Percentiles rank a stretch among this genome's conserved stretches.
Conservation (phyloP, 108 stramenopile genomes). For the Nitzschia sp. region DNA sequence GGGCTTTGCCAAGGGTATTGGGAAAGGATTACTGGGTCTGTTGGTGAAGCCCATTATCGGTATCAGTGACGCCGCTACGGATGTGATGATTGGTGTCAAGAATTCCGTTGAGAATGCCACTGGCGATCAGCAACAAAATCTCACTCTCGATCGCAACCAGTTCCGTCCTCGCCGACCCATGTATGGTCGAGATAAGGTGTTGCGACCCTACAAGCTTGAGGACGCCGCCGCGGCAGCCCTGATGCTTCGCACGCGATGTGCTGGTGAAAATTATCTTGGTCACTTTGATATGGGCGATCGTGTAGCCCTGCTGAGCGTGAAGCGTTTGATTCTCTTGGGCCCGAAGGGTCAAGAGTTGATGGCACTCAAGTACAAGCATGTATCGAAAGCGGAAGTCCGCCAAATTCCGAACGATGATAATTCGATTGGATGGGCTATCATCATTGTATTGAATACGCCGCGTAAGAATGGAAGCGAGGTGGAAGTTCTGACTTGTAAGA, state of each 20-base stretch:
- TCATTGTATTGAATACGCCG: conserved; percentile 49
- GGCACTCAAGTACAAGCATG: conserved; percentile 53
- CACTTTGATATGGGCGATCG: conserved; percentile 66
- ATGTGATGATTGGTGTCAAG: conserved; percentile 88
- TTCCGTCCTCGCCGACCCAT: conserved; percentile 69
- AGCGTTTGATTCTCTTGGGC: conserved; percentile 54
- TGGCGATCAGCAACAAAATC: conserved; percentile 22
- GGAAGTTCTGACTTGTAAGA: conserved; percentile 52
- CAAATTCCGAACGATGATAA: conserved; percentile 31
- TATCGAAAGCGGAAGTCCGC: conserved; percentile 49
- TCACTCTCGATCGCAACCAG: conserved; percentile 30
- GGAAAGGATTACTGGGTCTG: conserved; percentile 84
- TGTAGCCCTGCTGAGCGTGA: conserved; percentile 66
- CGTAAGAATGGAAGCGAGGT: conserved; percentile 55
- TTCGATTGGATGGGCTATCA: conserved; percentile 45
- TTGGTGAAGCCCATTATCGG: conserved; percentile 94
- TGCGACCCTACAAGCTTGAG: conserved; percentile 54
- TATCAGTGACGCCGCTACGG: conserved; percentile 86
- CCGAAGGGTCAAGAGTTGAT: conserved; percentile 63
- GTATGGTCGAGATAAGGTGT: conserved; percentile 59
- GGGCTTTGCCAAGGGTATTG: conserved; percentile 83
- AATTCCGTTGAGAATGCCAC: conserved; percentile 52
- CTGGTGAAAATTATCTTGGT: conserved; percentile 65
- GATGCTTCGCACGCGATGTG: conserved; percentile 60
- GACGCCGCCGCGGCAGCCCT: conserved; percentile 71